Evolutionary conservation across 2,329 filamentous ascomycete species (phyloP).

Genomic region (Diplodia mutila): DNA sequence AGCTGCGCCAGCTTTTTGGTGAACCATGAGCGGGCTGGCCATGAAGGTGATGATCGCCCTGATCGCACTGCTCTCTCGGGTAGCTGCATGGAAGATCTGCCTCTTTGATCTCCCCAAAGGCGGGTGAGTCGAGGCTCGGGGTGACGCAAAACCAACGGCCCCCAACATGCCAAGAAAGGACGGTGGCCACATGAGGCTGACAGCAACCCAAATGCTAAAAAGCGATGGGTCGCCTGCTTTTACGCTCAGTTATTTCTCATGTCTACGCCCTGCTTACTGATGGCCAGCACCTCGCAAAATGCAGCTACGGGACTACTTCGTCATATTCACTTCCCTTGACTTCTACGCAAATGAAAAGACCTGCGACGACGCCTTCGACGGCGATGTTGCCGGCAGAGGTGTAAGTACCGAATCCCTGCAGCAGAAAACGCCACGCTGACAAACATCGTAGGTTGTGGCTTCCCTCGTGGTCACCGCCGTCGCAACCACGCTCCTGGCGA

Average conservation of each 20-base stretch:
- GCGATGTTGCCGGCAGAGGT: background rate
- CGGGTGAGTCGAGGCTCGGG: background rate
- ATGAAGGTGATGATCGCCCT: background rate
- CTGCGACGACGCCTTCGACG: background rate
- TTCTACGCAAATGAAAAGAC: background rate
- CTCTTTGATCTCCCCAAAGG: background rate
- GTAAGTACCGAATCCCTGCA: background rate
- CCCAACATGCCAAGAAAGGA: background rate
- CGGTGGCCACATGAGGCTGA: background rate
- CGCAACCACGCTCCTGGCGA: slow-evolving; percentile 35
- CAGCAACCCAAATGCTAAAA: background rate
- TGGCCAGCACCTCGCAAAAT: background rate
- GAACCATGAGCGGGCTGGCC: background rate
- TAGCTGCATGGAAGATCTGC: background rate
- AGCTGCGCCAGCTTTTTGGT: background rate
- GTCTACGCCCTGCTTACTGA: background rate
- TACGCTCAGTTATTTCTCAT: no score
- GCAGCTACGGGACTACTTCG: background rate
- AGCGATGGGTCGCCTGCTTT: background rate
- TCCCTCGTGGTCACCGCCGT: slow-evolving; percentile 38
- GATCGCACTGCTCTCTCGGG: background rate
- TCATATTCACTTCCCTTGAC: background rate
- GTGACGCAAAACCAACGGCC: background rate
- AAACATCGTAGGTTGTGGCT: slow-evolving; percentile 33
- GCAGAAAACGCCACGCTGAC: background rate